Conservation (phyloP, 805 yeast genomes). For the Wickerhamiella vanderwaltii region DNA sequence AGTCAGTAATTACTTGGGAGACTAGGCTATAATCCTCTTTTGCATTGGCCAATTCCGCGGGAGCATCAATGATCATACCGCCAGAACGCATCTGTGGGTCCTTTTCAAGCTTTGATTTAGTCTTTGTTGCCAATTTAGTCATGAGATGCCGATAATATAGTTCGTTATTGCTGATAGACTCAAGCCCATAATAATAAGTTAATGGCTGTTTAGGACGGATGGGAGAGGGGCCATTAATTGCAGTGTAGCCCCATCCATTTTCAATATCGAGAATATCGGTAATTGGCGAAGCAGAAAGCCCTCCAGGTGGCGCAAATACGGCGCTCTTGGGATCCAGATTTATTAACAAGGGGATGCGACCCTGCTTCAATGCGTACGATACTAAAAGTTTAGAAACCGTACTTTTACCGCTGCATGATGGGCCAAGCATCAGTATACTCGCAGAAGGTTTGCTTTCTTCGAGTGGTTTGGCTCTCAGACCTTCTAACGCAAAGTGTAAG, state of each 20-base stretch:
- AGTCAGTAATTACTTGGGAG: constrained; percentile 45
- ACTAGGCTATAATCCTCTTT: constrained; percentile 36
- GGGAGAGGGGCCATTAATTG: constrained; percentile 38
- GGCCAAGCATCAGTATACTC: constrained; percentile 63
- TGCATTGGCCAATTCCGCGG: constrained; percentile 36
- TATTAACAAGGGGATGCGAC: constrained; percentile 55
- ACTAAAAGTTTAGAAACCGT: constrained; percentile 53
- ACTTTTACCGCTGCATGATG: constrained; percentile 65
- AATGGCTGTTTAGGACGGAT: constrained; percentile 76
- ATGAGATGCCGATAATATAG: constrained; percentile 41
- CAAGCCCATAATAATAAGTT: constrained; percentile 71
- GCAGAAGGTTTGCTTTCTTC: constrained; percentile 22
- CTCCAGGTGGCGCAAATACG: constrained; percentile 68
- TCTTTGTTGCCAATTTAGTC: constrained; percentile 39
- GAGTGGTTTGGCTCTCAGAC: constrained; percentile 27
- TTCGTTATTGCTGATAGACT: constrained; percentile 42
- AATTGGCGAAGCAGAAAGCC: constrained; percentile 70
- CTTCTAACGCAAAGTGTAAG: constrained; percentile 66
- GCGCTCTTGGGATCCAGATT: constrained; percentile 69
- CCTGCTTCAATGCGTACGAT: constrained; percentile 66
- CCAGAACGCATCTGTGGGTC: constrained; percentile 35
- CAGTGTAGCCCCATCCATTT: constrained; percentile 63
- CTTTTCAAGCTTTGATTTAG: constrained; percentile 35
- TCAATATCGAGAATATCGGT: constrained; percentile 73
- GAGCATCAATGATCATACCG: constrained; percentile 67